phyloP scores from a whole-genome alignment of 2,329 filamentous ascomycete genomes.

The Orbilia ellipsospora region DNA sequence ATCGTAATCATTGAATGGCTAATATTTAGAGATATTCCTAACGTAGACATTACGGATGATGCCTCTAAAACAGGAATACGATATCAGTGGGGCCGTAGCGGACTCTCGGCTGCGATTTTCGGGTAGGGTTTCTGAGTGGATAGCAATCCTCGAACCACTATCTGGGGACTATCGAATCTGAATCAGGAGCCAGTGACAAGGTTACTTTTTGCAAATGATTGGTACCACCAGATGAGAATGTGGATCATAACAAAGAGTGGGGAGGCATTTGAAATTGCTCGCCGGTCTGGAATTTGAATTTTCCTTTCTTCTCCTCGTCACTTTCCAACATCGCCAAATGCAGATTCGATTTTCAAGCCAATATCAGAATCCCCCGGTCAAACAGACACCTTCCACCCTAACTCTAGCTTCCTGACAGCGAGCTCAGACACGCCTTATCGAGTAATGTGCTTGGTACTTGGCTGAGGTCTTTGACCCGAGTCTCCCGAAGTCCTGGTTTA shows the following conservation, averaged over 20 bases:
- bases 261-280: conserved; percentile 9
- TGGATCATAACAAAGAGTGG: conserved; percentile 27
- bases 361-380: conserved; percentile 15
- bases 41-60: too few relatives aligned
- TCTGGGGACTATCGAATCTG: conserved; percentile 41
- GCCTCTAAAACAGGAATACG: conserved; percentile 20
- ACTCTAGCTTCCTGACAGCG: background rate
- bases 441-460: conserved; percentile 19
- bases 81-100: conserved; percentile 36
- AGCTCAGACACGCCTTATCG: conserved; percentile 9
- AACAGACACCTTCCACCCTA: conserved; percentile 10
- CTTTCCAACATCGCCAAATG: conserved; percentile 18
- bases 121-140: conserved; percentile 36
- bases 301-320: conserved; percentile 14
- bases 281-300: conserved; percentile 23
- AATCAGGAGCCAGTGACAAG: conserved; percentile 38
- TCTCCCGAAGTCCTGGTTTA: conserved; percentile 23
- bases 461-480: conserved; percentile 29
- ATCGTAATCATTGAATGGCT: too few relatives aligned
- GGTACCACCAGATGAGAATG: background rate
- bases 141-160: conserved; percentile 17
- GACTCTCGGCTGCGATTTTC: conserved; percentile 26
- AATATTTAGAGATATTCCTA: too few relatives aligned
- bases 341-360: conserved; percentile 15
- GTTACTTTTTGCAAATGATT: too few relatives aligned